Evolutionary conservation across 2,329 filamentous ascomycete species (phyloP).

Genomic region (Thelonectria rubi): DNA sequence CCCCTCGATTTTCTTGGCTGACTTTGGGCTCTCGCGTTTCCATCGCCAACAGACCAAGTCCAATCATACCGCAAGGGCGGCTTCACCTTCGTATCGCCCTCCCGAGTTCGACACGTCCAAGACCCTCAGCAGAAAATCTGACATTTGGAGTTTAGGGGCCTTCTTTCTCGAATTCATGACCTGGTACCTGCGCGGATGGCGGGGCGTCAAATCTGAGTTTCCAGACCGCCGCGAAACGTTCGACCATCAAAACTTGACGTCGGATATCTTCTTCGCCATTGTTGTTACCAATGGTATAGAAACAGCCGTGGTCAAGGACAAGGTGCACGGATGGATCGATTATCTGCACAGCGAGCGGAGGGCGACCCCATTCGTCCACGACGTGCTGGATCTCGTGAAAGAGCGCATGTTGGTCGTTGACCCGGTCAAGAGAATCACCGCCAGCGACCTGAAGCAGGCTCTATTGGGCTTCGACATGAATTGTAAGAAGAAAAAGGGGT

Average conservation of each 20-base stretch:
- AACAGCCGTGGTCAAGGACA: neutral
- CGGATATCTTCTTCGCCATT: slow-evolving; percentile 1
- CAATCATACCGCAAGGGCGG: neutral
- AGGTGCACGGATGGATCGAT: neutral
- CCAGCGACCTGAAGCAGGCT: neutral
- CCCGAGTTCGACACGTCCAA: neutral
- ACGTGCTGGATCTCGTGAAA: neutral
- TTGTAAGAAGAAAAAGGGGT: neutral
- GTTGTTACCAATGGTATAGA: neutral
- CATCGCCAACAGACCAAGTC: neutral
- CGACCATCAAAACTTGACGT: neutral
- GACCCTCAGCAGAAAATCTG: slow-evolving; percentile 3
- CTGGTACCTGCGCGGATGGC: slow-evolving; percentile 4
- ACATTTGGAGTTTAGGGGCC: slow-evolving; percentile 4
- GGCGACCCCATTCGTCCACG: neutral
- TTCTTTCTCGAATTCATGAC: slow-evolving; percentile 1
- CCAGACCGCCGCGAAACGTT: neutral
- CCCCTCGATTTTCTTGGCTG: neutral
- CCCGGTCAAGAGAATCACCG: neutral
- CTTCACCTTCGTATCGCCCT: slow-evolving; percentile 1
- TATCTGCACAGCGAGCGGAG: neutral
- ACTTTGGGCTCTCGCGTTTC: slow-evolving; percentile 8
- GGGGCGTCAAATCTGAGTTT: neutral
- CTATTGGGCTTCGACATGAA: neutral
- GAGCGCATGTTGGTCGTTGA: neutral